Conservation (phyloP, 495 filamentous ascomycete species). For the Penicillium bovifimosum region DNA sequence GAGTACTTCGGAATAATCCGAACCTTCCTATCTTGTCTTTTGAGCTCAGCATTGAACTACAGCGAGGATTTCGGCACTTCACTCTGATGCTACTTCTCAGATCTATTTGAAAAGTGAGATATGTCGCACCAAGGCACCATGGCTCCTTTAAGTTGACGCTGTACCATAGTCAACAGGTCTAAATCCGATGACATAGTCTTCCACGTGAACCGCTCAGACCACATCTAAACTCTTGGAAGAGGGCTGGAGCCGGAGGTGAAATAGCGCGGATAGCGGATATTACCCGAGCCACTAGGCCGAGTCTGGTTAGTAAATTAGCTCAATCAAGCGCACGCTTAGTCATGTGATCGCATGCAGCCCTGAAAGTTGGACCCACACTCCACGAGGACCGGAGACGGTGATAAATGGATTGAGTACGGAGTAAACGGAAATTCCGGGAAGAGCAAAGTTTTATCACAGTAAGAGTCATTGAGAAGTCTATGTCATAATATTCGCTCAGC, state of each 20-base stretch:
- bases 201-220: background rate
- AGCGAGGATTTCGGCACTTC: too few species aligned
- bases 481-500: background rate
- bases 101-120: background rate
- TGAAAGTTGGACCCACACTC: background rate
- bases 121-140: too few species aligned
- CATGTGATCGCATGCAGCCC: background rate
- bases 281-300: slow-evolving; percentile 11
- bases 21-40: background rate
- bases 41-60: background rate
- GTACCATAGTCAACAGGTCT: too few species aligned
- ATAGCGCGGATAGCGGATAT: background rate
- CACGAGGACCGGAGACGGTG: background rate
- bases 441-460: background rate
- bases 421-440: too few species aligned
- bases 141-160: too few species aligned
- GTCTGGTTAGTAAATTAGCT: slow-evolving; percentile 27
- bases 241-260: background rate
- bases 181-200: background rate
- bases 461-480: too few species aligned
- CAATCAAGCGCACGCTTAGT: slow-evolving; percentile 23
- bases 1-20: background rate
- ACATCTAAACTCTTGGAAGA: background rate
- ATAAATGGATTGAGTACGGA: background rate
- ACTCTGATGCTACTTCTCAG: too few species aligned